These are phyloP conservation scores for Cercospora brassicicola DNA, from an alignment of 2,329 filamentous ascomycete species.

Conservation along the genomic window DNA sequence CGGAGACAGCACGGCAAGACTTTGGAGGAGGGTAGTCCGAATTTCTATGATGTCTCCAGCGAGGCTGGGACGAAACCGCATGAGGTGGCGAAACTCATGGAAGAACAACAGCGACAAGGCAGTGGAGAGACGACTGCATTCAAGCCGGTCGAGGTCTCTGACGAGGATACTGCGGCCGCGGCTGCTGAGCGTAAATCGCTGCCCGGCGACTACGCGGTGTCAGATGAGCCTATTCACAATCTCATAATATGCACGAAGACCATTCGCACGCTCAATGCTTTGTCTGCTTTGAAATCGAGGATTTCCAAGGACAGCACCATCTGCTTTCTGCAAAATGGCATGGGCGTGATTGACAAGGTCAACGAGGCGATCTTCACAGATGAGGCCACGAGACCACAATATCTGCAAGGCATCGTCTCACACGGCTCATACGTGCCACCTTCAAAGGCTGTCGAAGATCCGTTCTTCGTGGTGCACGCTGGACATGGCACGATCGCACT, in stretches of 20 bases:
- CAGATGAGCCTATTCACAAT: conserved; percentile 58
- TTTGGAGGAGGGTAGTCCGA: conserved; percentile 19
- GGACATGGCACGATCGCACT: conserved; percentile 61
- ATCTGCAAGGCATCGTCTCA: conserved; percentile 68
- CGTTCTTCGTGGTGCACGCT: conserved; percentile 58
- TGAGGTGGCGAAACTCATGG: conserved; percentile 30
- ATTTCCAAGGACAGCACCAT: conserved; percentile 70
- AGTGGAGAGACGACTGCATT: conserved; percentile 5
- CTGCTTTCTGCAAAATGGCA: conserved; percentile 74
- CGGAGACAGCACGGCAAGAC: conserved; percentile 42
- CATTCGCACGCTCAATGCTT: conserved; percentile 62
- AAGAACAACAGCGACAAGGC: conserved; percentile 21
- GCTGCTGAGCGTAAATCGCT: background rate
- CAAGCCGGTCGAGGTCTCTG: conserved; percentile 5
- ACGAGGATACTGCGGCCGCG: background rate
- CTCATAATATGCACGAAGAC: conserved; percentile 80
- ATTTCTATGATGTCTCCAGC: conserved; percentile 29
- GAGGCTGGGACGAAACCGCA: conserved; percentile 32
- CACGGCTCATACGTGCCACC: conserved; percentile 55
- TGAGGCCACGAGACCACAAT: conserved; percentile 65
- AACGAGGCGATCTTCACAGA: conserved; percentile 71
- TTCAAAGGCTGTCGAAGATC: conserved; percentile 37
- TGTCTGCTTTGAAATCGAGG: conserved; percentile 65
- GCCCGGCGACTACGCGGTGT: conserved; percentile 12
- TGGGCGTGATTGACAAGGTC: conserved; percentile 79